phyloP scores from a whole-genome alignment of 192 early-diverging fungal genomes.

The Spizellomyces sp. region DNA sequence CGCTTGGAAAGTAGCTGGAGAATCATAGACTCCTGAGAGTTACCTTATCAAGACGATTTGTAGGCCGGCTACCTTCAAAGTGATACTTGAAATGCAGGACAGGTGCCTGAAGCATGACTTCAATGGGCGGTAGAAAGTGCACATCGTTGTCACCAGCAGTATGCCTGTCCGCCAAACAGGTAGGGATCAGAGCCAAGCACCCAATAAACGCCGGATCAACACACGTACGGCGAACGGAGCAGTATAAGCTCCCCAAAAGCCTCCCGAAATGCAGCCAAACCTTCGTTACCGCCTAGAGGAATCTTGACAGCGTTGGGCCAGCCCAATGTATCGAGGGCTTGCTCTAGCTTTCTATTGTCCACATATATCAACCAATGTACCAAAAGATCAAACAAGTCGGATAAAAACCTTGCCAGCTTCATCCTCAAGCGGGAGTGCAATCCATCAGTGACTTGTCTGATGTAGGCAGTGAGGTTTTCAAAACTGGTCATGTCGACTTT shows the following conservation, averaged over 20 bases:
- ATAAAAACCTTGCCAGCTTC: constrained; percentile 15
- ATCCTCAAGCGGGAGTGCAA: constrained; percentile 5
- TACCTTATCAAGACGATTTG: constrained; percentile 38
- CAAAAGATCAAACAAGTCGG: background rate
- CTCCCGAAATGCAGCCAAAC: constrained; percentile 7
- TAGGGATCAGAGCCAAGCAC: background rate
- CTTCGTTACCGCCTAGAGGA: background rate
- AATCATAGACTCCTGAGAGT: background rate
- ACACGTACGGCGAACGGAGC: constrained; percentile 19
- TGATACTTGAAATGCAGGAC: constrained; percentile 39
- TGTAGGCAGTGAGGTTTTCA: constrained; percentile 4
- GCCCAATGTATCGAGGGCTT: constrained; percentile 19
- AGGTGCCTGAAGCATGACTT: constrained; percentile 29
- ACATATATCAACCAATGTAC: background rate
- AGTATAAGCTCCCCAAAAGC: constrained; percentile 29
- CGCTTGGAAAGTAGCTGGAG: background rate
- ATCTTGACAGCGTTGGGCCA: constrained; percentile 27
- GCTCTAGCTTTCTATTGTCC: constrained; percentile 25
- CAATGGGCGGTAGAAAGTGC: constrained; percentile 11
- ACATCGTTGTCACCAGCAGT: constrained; percentile 1
- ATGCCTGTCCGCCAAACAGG: too few relatives aligned
- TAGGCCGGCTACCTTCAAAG: constrained; percentile 30
- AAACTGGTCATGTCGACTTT: background rate
- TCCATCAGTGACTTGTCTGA: background rate
- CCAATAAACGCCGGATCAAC: background rate